phyloP scores from a whole-genome alignment of 768 basidiomycete species.

The Asterophora parasitica region DNA sequence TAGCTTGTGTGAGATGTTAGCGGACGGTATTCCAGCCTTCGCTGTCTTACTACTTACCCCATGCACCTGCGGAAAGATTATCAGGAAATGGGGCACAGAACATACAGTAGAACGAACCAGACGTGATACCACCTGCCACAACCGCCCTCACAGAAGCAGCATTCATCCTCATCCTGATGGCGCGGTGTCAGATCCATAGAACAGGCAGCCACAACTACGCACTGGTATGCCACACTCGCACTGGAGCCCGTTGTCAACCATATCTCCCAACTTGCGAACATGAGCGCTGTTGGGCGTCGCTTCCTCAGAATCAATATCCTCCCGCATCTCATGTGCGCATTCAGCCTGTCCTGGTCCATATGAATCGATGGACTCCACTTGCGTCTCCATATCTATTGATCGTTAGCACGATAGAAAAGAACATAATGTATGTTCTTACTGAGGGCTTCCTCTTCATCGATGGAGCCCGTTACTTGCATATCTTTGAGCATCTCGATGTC shows the following conservation, averaged over 20 bases:
- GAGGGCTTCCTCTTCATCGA: slow-evolving; percentile 43
- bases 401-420: neutral
- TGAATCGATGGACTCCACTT: slow-evolving; percentile 37
- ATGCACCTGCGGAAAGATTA: slow-evolving; percentile 43
- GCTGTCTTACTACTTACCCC: slow-evolving; percentile 34
- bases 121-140: slow-evolving; percentile 73
- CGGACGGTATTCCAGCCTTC: neutral
- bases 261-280: slow-evolving; percentile 5
- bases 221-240: slow-evolving; percentile 71
- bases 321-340: neutral
- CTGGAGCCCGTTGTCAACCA: slow-evolving; percentile 39
- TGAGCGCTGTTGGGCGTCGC: slow-evolving; percentile 14
- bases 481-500: slow-evolving; percentile 37
- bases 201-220: slow-evolving; percentile 12
- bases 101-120: slow-evolving; percentile 45
- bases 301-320: slow-evolving; percentile 12
- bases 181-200: neutral
- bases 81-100: neutral
- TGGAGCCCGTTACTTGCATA: slow-evolving; percentile 18
- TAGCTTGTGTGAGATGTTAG: slow-evolving; percentile 37
- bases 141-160: slow-evolving; percentile 64
- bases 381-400: slow-evolving; percentile 39
- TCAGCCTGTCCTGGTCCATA: slow-evolving; percentile 19
- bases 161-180: slow-evolving; percentile 50
- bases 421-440: slow-evolving; percentile 25